Evolutionary conservation across 768 basidiomycete genomes (phyloP).

Genomic region (Hericium alpestre): DNA sequence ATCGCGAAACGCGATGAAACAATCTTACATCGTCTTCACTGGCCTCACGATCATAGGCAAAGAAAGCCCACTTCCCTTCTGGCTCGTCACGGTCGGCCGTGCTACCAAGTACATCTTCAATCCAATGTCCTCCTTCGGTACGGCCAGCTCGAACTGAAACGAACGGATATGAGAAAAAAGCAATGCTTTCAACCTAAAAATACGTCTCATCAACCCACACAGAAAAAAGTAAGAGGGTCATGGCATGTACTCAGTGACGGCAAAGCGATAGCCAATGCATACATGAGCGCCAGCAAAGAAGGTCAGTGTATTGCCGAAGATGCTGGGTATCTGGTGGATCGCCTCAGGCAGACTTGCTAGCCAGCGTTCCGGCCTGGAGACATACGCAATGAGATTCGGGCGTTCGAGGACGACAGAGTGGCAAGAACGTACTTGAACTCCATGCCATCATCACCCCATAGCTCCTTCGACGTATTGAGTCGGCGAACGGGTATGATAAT

Average conservation of each 20-base stretch:
- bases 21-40: neutral
- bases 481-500: slow-evolving; percentile 7
- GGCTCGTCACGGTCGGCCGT: slow-evolving; percentile 6
- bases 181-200: slow-evolving; percentile 15
- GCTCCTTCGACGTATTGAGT: slow-evolving; percentile 7
- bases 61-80: slow-evolving; percentile 3
- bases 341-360: slow-evolving; percentile 5
- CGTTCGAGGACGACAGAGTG: neutral
- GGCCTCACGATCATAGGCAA: slow-evolving; percentile 11
- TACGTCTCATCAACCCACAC: neutral
- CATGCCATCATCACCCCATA: slow-evolving; percentile 15
- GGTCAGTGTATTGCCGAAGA: slow-evolving; percentile 9
- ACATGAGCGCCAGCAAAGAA: slow-evolving; percentile 10
- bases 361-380: slow-evolving; percentile 14
- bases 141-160: slow-evolving; percentile 14
- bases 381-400: neutral
- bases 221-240: neutral
- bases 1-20: no score
- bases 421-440: slow-evolving; percentile 14
- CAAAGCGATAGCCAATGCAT: slow-evolving; percentile 14
- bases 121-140: slow-evolving; percentile 2
- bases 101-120: slow-evolving; percentile 4
- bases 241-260: slow-evolving; percentile 10
- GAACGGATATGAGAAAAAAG: slow-evolving; percentile 16
- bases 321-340: slow-evolving; percentile 2